phyloP scores from a whole-genome alignment of 345 rosid genomes.

The Euphorbia peplus region DNA sequence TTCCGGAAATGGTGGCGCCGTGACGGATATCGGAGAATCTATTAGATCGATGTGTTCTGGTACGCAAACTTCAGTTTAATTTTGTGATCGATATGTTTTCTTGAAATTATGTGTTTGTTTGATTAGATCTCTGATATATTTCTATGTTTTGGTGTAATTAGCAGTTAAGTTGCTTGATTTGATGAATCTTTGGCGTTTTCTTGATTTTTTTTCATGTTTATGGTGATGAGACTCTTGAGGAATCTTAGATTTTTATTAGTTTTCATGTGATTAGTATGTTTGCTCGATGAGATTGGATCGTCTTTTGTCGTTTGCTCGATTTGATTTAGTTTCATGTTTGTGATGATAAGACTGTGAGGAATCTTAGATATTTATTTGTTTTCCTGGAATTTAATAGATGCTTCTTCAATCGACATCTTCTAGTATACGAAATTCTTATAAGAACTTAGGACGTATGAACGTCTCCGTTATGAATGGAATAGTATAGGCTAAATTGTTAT shows the following conservation, averaged over 20 bases:
- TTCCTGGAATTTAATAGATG: not conserved
- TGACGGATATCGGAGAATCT: constrained; percentile 14
- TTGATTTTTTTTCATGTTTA: too few species aligned
- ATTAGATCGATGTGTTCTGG: constrained; percentile 52
- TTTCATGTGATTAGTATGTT: too few species aligned
- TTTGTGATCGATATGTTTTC: not conserved
- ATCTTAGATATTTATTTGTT: not conserved
- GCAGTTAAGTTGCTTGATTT: too few species aligned
- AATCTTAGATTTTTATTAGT: too few species aligned
- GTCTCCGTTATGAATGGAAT: not conserved
- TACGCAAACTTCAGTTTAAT: constrained; percentile 7
- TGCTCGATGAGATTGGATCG: too few species aligned
- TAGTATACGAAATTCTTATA: not conserved
- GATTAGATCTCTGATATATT: not conserved
- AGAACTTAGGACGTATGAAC: not conserved
- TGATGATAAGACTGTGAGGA: not conserved
- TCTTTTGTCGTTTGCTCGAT: too few species aligned
- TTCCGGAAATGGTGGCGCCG: not conserved
- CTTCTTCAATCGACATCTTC: not conserved
- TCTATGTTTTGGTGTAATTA: too few species aligned
- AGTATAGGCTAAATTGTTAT: not conserved
- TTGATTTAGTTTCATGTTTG: not conserved
- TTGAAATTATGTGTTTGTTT: too few species aligned
- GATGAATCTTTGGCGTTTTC: too few species aligned
- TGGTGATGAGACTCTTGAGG: too few species aligned